Evolutionary conservation across 306 rosid genomes (phyloP), one percentile per base, ranked within the genome.

Genomic region (Phaseolus lunatus): DNA sequence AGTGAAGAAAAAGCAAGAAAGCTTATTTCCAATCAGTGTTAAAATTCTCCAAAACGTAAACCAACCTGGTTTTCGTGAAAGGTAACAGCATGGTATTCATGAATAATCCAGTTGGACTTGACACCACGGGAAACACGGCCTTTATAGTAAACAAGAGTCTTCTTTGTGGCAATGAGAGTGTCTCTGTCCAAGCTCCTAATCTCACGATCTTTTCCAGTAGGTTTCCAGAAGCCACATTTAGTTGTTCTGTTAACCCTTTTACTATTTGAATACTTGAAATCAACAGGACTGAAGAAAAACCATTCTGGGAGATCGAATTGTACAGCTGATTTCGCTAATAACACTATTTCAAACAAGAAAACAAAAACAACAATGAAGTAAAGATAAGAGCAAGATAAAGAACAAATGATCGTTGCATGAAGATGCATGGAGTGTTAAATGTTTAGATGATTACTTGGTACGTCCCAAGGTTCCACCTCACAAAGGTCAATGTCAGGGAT

Each of bases 191-290:
- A 61, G 5, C 3, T 57, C 84, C n/a, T 84, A 58, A 91, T 68
- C 0, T 8, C 0, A 15, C 89, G 65, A 2, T 87, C 91, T 5
- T 4, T 37, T 0, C 97, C 92, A 2, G 96, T 92, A 72, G 71
- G 14, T 73, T 94, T 92, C 98, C 98, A 94, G 67, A 1, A 92
- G 1, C 98, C 98, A 19, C 1, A 0, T 3, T 2, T 1, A 0
- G 98, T 92, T 62, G 71, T 4, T 83, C 97, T 78, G 48, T 85
- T 82, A 13, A 31, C 0, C 39, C 86, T 73, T 5, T 9, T 57
- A 12, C 86, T 82, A 0, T 70, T 87, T 7, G 67, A 2, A 57
- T 81, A 59, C 85, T 84, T 92, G 62, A 31, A 85, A 7, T 67
- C 78, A 2, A 26, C 80, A 7, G 50, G 79, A 75, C 76, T 72